Evolutionary conservation across 352 stramenopile species (phyloP).

Genomic region (Pythium brassicae): DNA sequence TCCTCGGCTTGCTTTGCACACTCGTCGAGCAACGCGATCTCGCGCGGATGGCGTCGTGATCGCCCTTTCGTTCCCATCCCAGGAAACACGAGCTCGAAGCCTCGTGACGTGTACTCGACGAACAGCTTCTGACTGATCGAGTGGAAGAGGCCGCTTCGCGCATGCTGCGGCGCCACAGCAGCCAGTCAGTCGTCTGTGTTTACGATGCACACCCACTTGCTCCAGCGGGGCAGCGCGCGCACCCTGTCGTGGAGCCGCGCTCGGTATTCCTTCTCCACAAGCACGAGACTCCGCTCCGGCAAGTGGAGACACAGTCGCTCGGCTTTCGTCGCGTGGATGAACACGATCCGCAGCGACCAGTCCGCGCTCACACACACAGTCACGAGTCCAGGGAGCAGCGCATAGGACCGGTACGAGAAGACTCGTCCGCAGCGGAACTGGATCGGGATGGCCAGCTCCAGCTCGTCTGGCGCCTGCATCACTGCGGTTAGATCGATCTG

Average conservation of each 20-base stretch:
- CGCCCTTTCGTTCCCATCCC: slow-evolving; percentile 24
- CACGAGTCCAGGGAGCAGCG: slow-evolving; percentile 24
- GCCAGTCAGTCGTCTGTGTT: neutral
- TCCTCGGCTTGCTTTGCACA: slow-evolving; percentile 7
- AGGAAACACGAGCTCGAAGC: slow-evolving; percentile 40
- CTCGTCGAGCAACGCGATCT: slow-evolving; percentile 14
- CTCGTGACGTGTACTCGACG: slow-evolving; percentile 37
- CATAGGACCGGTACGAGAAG: slow-evolving; percentile 31
- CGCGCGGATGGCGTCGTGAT: slow-evolving; percentile 22
- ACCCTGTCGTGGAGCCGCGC: slow-evolving; percentile 12
- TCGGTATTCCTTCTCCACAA: slow-evolving; percentile 13
- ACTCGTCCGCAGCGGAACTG: slow-evolving; percentile 27
- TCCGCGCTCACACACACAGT: slow-evolving; percentile 21
- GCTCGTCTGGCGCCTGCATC: neutral
- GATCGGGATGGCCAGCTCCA: slow-evolving; percentile 24
- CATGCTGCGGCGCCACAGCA: neutral
- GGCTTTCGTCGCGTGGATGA: slow-evolving; percentile 15
- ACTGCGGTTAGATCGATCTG: neutral
- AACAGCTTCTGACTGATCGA: slow-evolving; percentile 33
- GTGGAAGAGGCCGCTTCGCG: slow-evolving; percentile 10
- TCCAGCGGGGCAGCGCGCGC: neutral
- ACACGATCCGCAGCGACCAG: slow-evolving; percentile 22
- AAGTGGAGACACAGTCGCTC: slow-evolving; percentile 10
- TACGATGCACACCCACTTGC: too few species aligned
- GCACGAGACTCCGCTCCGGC: slow-evolving; percentile 9